Evolutionary conservation across 2,329 filamentous ascomycete genomes (phyloP), one percentile per base, ranked within the genome.

Genomic region (Botrytis paeoniae): DNA sequence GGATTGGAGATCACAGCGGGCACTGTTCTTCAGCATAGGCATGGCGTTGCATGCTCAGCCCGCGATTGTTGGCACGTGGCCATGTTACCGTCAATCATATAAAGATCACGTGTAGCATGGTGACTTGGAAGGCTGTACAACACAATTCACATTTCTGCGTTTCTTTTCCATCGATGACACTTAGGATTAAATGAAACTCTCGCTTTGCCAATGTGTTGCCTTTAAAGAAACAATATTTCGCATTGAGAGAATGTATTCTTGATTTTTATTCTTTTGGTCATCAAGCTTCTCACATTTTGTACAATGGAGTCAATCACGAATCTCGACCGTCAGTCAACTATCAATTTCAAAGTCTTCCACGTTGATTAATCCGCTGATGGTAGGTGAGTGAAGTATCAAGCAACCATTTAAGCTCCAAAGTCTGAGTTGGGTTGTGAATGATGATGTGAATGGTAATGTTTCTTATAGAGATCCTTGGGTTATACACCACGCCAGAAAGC

Each of bases 261-360:
- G 8, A 45, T 9, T 4, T 20, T 0, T 9, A 45, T 22, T 45
- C 43, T 45, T 45, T 22, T 7, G 20, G 18, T 45, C 43, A 22
- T 45, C 43, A 45, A 45, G 20, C 43, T 51, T 6, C 48, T n/a
- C 48, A 51, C 6, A 51, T 51, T 51, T 51, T 45, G 20, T 4
- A 22, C 43, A 22, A 45, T 41, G 65, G 20, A 75, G 54, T 72
- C 73, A 75, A 41, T 69, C 73, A 9, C 76, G 72, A 57, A 76
- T 64, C 51, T 77, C 75, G 61, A 74, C 71, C 39, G 73, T 73
- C 32, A 76, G 57, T 41, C 76, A 70, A 64, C 72, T 73, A 57
- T 77, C 75, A 18, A 77, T 70, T 22, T 74, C 74, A 57, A 73
- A 63, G 57, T 62, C 72, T 48, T 63, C 9, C 65, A 6, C 10